Evolutionary conservation across 2,329 filamentous ascomycete species (phyloP).

Genomic region (Didymellaceae sp.): DNA sequence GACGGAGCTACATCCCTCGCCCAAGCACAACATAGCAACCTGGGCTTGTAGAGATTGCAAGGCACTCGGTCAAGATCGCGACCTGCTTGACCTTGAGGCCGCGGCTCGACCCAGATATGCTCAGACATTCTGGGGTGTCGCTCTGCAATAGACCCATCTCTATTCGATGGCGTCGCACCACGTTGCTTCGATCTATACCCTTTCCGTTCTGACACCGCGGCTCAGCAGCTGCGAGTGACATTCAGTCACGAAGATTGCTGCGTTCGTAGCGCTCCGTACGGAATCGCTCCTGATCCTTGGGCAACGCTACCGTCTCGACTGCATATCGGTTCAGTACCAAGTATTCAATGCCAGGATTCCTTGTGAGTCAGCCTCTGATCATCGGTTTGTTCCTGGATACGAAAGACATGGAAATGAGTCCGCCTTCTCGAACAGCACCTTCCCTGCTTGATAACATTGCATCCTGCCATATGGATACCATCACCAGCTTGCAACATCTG

Average conservation of each 20-base stretch:
- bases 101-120: conserved; percentile 12
- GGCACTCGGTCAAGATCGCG: no score
- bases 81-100: conserved; percentile 1
- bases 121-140: conserved; percentile 28
- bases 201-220: conserved; percentile 26
- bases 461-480: not conserved
- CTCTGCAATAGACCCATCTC: conserved; percentile 27
- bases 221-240: conserved; percentile 35
- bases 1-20: no score
- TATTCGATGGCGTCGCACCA: conserved; percentile 33
- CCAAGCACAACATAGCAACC: no score
- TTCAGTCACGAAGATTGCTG: conserved; percentile 1
- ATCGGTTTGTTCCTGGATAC: not conserved
- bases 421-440: not conserved
- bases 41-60: no score
- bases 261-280: conserved; percentile 3
- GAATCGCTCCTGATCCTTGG: not conserved
- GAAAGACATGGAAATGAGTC: not conserved
- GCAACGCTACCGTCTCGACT: not conserved
- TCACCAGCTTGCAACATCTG: not conserved
- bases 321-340: not conserved
- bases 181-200: conserved; percentile 31
- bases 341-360: not conserved
- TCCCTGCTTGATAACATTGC: not conserved
- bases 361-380: not conserved